A percentile compares a stretch with the other conserved stretches of the same genome.
Conservation (phyloP, 345 rosid species). For the Heritiera fomes region DNA sequence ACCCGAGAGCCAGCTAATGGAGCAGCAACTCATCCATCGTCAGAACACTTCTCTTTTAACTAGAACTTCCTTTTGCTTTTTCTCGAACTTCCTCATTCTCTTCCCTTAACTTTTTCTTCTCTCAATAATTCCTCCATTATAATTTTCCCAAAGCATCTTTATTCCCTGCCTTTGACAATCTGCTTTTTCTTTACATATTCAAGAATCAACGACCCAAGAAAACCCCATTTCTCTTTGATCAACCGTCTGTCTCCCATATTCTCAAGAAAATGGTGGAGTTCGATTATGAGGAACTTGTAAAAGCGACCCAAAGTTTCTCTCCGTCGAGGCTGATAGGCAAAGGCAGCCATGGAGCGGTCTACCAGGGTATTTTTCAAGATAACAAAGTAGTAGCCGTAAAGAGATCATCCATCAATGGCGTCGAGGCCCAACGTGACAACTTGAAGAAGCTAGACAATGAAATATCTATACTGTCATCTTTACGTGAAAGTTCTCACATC, state of each 20-base stretch:
- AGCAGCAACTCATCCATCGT: conserved; percentile 22
- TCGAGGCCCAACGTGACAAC: conserved; percentile 33
- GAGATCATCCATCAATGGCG: conserved; percentile 31
- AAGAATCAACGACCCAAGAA: conserved; percentile 14
- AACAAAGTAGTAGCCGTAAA: conserved; percentile 52
- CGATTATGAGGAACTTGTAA: conserved; percentile 52
- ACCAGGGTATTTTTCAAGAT: conserved; percentile 38
- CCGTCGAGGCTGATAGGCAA: conserved; percentile 58
- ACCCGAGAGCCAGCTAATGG: conserved; percentile 23
- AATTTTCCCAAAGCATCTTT: conserved; percentile 35
- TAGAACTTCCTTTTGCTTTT: conserved; percentile 13
- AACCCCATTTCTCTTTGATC: background rate
- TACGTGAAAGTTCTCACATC: conserved; percentile 38
- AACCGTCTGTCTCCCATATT: too few relatives aligned
- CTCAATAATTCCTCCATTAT: conserved; percentile 41
- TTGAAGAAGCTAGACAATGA: conserved; percentile 60
- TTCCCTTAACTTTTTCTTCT: conserved; percentile 35
- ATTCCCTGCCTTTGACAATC: conserved; percentile 21
- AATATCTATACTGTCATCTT: conserved; percentile 51
- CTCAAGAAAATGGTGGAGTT: conserved; percentile 30
- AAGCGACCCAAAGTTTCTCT: conserved; percentile 59
- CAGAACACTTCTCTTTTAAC: conserved; percentile 28
- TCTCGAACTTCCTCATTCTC: conserved; percentile 12
- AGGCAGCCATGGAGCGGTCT: conserved; percentile 81
- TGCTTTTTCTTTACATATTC: conserved; percentile 20